A percentile compares a stretch with the other conserved stretches of the same genome.
Evolutionary conservation across 1,284 basidiomycete genomes (phyloP).

Genomic region (Takashimella tepidaria): DNA sequence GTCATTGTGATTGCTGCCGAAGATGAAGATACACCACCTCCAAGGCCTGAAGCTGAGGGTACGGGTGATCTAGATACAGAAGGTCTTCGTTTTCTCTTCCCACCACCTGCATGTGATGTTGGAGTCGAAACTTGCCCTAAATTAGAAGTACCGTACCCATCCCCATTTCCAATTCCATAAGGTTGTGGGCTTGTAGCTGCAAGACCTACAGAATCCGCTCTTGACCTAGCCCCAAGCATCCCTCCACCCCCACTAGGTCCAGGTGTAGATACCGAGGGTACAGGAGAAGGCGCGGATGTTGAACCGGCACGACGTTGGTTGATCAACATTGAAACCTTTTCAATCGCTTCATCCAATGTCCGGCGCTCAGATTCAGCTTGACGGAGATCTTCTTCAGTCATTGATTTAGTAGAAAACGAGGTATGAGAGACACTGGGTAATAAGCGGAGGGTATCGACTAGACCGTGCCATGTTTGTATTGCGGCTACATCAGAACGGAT

Average conservation of each 20-base stretch:
- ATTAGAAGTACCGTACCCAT: too few relatives aligned
- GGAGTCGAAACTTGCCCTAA: constrained; percentile 6
- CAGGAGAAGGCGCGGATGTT: background rate
- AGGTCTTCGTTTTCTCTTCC: constrained; percentile 15
- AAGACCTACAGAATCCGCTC: constrained; percentile 3
- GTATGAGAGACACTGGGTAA: constrained; percentile 23
- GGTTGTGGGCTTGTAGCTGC: too few relatives aligned
- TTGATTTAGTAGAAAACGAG: constrained; percentile 2
- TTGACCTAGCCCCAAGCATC: background rate
- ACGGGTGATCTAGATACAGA: constrained; percentile 13
- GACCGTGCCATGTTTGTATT: constrained; percentile 36
- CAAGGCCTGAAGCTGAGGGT: constrained; percentile 5
- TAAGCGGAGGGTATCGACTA: constrained; percentile 38
- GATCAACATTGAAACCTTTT: constrained; percentile 33
- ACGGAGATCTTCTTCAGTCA: constrained; percentile 11
- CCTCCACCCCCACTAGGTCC: constrained; percentile 3
- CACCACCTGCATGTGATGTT: constrained; percentile 1
- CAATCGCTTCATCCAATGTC: constrained; percentile 34
- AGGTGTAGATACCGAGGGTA: background rate
- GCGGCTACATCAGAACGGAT: constrained; percentile 17
- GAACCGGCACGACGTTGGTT: constrained; percentile 19
- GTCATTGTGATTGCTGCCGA: too few relatives aligned
- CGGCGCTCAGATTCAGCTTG: constrained; percentile 21
- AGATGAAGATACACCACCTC: constrained; percentile 9
- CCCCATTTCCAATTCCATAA: too few relatives aligned